phyloP scores from a whole-genome alignment of 495 filamentous ascomycete genomes.

The Trichocladium antarcticum region DNA sequence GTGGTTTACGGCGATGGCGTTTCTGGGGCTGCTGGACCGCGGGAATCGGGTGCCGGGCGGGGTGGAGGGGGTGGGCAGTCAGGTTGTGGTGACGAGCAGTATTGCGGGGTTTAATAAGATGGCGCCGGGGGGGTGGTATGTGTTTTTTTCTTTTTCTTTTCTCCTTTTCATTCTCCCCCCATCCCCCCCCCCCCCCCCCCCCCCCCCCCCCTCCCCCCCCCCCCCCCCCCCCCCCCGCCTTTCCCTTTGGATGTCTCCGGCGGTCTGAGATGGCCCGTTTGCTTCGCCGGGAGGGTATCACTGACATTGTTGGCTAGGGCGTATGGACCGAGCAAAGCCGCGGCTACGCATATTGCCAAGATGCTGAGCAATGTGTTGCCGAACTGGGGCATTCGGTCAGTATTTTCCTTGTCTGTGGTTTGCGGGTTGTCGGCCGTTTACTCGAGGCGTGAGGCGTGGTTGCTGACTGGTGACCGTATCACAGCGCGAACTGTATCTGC shows the following conservation, averaged over 20 bases:
- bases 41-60: constrained; percentile 39
- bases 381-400: constrained; percentile 46
- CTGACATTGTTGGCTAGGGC: constrained; percentile 29
- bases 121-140: constrained; percentile 35
- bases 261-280: too few relatives aligned
- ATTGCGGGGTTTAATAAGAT: constrained; percentile 49
- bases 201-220: too few relatives aligned
- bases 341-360: constrained; percentile 54
- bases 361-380: constrained; percentile 42
- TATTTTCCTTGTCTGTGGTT: not conserved
- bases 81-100: constrained; percentile 54
- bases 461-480: constrained; percentile 28
- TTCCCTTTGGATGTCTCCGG: too few relatives aligned
- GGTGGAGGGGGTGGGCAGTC: constrained; percentile 27
- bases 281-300: too few relatives aligned
- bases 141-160: too few relatives aligned
- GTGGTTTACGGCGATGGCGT: constrained; percentile 54
- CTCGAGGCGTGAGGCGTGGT: constrained; percentile 17
- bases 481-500: constrained; percentile 51
- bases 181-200: too few relatives aligned
- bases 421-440: not conserved
- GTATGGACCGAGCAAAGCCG: constrained; percentile 53
- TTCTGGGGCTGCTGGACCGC: constrained; percentile 49
- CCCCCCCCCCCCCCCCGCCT: too few relatives aligned
- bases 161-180: too few relatives aligned